Conservation (phyloP, 1,284 basidiomycete genomes). For the Pseudozyma thailandica region DNA sequence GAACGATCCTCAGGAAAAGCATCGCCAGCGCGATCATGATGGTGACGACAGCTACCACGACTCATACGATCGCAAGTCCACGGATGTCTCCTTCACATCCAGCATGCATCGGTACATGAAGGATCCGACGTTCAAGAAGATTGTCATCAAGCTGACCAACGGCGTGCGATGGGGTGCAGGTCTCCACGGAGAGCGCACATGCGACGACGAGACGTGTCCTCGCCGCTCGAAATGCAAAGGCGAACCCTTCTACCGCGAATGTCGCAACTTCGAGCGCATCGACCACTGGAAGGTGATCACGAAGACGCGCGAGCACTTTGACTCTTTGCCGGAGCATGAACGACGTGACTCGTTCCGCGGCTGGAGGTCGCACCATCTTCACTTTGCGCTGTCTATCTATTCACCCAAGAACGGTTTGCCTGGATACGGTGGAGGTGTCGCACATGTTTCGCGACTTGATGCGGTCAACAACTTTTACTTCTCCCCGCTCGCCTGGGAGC, state of each 20-base stretch:
- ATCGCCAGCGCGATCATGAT: conserved; percentile 12
- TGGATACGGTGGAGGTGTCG: conserved; percentile 46
- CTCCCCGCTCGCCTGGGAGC: conserved; percentile 84
- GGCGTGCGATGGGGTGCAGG: conserved; percentile 93
- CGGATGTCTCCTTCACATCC: conserved; percentile 25
- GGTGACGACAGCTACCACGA: conserved; percentile 32
- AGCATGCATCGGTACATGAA: conserved; percentile 53
- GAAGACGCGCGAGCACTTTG: conserved; percentile 71
- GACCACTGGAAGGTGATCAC: conserved; percentile 85
- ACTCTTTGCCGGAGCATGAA: conserved; percentile 57
- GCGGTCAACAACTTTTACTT: conserved; percentile 81
- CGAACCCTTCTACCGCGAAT: conserved; percentile 77
- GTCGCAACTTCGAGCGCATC: conserved; percentile 82
- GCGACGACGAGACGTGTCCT: conserved; percentile 77
- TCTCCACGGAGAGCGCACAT: conserved; percentile 84
- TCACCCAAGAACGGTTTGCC: conserved; percentile 70
- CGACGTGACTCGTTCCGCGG: conserved; percentile 81
- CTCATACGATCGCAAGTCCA: conserved; percentile 34
- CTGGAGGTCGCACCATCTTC: conserved; percentile 94
- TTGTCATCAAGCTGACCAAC: conserved; percentile 76
- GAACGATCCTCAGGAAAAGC: conserved; percentile 8
- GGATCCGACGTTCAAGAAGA: conserved; percentile 57
- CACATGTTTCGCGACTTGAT: conserved; percentile 9
- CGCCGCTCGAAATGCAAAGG: conserved; percentile 73
- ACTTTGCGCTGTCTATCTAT: conserved; percentile 86